These are phyloP conservation scores for Aspergillus ochraceoroseus DNA, from an alignment of 2,329 filamentous ascomycete species.

Conservation along the genomic window DNA sequence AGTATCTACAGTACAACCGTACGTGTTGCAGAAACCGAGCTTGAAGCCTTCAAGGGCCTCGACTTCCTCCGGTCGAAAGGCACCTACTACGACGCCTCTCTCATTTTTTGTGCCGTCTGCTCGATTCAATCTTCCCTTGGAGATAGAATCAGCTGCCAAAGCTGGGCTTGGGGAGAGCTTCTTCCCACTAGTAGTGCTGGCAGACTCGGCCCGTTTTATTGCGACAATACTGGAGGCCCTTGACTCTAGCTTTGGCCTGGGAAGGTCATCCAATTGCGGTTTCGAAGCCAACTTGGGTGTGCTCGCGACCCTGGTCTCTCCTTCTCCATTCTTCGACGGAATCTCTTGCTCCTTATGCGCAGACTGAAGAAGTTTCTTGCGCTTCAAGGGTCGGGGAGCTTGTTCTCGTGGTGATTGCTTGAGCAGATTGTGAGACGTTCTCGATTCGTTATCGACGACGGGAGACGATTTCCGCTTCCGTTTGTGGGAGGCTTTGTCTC, in stretches of 20 bases:
- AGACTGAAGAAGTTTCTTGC: too few species aligned
- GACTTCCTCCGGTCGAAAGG: slow-evolving; percentile 32
- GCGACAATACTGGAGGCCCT: neutral
- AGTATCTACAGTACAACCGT: slow-evolving; percentile 18
- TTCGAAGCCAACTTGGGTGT: slow-evolving; percentile 1
- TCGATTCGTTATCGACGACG: too few species aligned
- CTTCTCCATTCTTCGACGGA: too few species aligned
- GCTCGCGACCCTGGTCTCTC: too few species aligned
- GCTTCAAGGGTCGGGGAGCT: neutral
- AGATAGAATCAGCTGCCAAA: neutral
- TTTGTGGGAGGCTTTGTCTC: neutral
- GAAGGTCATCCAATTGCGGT: neutral
- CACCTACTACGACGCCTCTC: slow-evolving; percentile 25
- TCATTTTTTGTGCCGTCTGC: slow-evolving; percentile 15
- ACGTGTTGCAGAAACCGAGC: slow-evolving; percentile 31
- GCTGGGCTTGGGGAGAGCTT: slow-evolving; percentile 1
- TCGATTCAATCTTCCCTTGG: slow-evolving; percentile 9
- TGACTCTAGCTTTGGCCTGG: neutral
- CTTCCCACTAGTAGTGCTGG: neutral
- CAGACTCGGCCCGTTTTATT: neutral
- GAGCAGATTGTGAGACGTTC: too few species aligned
- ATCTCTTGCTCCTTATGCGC: too few species aligned
- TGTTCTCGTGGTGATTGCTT: neutral
- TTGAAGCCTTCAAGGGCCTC: slow-evolving; percentile 32
- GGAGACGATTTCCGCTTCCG: slow-evolving; percentile 12